Evolutionary conservation across 2,329 filamentous ascomycete species (phyloP).

Genomic region (Claviceps fusiformis): DNA sequence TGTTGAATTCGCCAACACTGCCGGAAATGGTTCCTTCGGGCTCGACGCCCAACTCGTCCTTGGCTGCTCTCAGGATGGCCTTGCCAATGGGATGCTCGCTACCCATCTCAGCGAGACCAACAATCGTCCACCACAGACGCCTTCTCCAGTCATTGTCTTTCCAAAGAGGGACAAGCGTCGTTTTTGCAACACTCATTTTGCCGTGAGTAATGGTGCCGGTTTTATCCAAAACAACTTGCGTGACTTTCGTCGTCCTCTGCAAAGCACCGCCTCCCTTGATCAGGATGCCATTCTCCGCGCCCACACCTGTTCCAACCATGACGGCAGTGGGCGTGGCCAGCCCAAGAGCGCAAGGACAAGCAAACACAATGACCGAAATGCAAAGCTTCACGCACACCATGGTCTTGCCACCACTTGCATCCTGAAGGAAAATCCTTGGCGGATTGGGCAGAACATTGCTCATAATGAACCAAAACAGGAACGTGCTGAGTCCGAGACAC

Average conservation of each 20-base stretch:
- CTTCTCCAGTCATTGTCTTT: slow-evolving; percentile 51
- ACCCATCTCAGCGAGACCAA: slow-evolving; percentile 89
- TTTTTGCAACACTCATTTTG: slow-evolving; percentile 80
- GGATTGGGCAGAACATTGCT: slow-evolving; percentile 74
- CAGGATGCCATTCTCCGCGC: slow-evolving; percentile 90
- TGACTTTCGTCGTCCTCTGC: slow-evolving; percentile 81
- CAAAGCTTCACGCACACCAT: slow-evolving; percentile 97
- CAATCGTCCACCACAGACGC: slow-evolving; percentile 85
- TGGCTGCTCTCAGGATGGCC: slow-evolving; percentile 66
- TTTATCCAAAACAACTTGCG: slow-evolving; percentile 86
- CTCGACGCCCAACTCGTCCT: slow-evolving; percentile 58
- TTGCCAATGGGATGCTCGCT: slow-evolving; percentile 95
- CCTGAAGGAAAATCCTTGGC: slow-evolving; percentile 74
- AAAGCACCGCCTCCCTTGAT: slow-evolving; percentile 91
- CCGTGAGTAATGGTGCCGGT: slow-evolving; percentile 90
- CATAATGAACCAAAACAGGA: slow-evolving; percentile 85
- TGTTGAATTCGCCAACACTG: slow-evolving; percentile 72
- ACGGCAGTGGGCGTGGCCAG: slow-evolving; percentile 92
- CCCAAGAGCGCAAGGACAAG: slow-evolving; percentile 92
- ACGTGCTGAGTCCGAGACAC: slow-evolving; percentile 69
- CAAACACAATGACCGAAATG: slow-evolving; percentile 97
- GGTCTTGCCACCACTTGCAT: slow-evolving; percentile 72
- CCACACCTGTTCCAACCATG: slow-evolving; percentile 97
- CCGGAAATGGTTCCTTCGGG: slow-evolving; percentile 67
- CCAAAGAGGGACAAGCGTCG: slow-evolving; percentile 57